Evolutionary conservation across 2,329 filamentous ascomycete species (phyloP).

Genomic region (Neospermospora avenae): DNA sequence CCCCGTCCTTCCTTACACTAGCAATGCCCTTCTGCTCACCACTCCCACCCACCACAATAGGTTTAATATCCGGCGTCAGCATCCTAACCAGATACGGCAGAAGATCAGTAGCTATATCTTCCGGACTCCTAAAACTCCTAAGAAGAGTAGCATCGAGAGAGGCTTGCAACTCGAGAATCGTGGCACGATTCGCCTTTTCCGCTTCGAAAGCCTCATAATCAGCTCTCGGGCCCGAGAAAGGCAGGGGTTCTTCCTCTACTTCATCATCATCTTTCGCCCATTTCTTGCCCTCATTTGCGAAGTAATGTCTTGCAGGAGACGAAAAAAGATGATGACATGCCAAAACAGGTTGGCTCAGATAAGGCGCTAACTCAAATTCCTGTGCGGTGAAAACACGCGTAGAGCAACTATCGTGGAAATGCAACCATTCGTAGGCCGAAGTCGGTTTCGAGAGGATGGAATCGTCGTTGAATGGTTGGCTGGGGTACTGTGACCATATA

Average conservation of each 20-base stretch:
- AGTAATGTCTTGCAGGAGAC: conserved; percentile 50
- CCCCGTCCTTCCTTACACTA: conserved; percentile 81
- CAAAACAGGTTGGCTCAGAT: conserved; percentile 80
- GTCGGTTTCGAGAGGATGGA: conserved; percentile 84
- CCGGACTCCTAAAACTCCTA: conserved; percentile 74
- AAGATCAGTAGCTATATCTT: conserved; percentile 76
- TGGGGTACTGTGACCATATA: conserved; percentile 82
- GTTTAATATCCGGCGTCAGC: conserved; percentile 85
- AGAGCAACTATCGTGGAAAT: conserved; percentile 86
- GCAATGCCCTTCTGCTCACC: conserved; percentile 65
- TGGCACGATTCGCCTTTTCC: conserved; percentile 71
- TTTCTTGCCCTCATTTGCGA: conserved; percentile 47
- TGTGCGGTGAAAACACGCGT: conserved; percentile 76
- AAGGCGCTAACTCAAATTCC: conserved; percentile 88
- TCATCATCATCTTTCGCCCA: conserved; percentile 39
- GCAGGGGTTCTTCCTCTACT: conserved; percentile 52
- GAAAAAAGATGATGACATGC: conserved; percentile 93
- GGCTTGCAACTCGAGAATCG: conserved; percentile 74
- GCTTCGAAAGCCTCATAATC: conserved; percentile 80
- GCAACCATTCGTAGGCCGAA: conserved; percentile 80
- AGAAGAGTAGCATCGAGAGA: conserved; percentile 66
- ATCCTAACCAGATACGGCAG: conserved; percentile 82
- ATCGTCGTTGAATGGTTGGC: conserved; percentile 89
- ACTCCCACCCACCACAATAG: conserved; percentile 75
- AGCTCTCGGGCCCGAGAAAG: conserved; percentile 79